Percentiles rank a stretch among this genome's conserved stretches.
phyloP scores from a whole-genome alignment of 2,329 filamentous ascomycete genomes.

The Trichoderma arundinaceum region DNA sequence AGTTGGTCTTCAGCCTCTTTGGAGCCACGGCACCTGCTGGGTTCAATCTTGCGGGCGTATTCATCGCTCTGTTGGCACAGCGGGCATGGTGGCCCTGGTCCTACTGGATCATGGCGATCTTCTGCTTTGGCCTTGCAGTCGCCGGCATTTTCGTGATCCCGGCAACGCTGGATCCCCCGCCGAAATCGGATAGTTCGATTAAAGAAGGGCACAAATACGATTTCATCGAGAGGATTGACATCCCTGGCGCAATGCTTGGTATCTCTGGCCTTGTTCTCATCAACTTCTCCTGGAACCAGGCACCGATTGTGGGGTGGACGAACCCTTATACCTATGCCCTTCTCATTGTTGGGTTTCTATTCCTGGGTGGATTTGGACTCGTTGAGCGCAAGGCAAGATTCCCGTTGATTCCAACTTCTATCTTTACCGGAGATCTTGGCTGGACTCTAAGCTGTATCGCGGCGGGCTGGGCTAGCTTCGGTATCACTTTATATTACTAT shows the following conservation, averaged over 20 bases:
- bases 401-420: conserved; percentile 7
- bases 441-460: conserved; percentile 59
- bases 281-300: conserved; percentile 69
- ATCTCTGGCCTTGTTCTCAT: conserved; percentile 60
- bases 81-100: conserved; percentile 52
- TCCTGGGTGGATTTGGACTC: conserved; percentile 59
- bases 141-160: conserved; percentile 43
- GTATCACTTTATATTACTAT: conserved; percentile 55
- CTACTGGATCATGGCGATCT: conserved; percentile 47
- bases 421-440: conserved; percentile 22
- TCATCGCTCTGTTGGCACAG: conserved; percentile 33
- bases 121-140: conserved; percentile 39
- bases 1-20: conserved; percentile 45
- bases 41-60: conserved; percentile 40
- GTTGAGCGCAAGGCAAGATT: conserved; percentile 49
- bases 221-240: conserved; percentile 41
- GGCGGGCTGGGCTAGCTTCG: conserved; percentile 57
- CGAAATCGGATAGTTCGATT: background rate
- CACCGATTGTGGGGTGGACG: conserved; percentile 60
- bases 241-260: conserved; percentile 48
- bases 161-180: conserved; percentile 24
- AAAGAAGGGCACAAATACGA: conserved; percentile 16
- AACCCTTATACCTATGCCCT: conserved; percentile 58
- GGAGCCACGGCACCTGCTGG: conserved; percentile 45
- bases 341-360: conserved; percentile 59